Conservation (phyloP, 1,284 basidiomycete genomes). For the Coriolopsis trogii region DNA sequence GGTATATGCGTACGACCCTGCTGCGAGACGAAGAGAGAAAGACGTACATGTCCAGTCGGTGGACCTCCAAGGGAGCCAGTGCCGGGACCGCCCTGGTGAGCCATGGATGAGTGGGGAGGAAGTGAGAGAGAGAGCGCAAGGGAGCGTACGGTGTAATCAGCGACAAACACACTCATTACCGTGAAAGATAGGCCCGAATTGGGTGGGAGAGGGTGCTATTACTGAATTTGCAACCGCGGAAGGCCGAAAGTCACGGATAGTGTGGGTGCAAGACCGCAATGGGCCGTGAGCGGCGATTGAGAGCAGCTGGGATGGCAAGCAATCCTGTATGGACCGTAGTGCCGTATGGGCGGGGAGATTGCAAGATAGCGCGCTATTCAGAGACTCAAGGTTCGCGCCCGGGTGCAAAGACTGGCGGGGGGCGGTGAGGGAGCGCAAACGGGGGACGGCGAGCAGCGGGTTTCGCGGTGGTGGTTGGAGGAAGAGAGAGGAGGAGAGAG, state of each 20-base stretch:
- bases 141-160: conserved; percentile 17
- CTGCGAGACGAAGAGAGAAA: not conserved
- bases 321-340: not conserved
- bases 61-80: conserved; percentile 32
- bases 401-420: not conserved
- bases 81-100: conserved; percentile 29
- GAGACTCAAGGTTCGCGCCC: not conserved
- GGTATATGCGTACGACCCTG: not conserved
- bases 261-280: conserved; percentile 3
- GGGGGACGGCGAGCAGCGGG: not conserved
- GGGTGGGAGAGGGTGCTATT: conserved; percentile 1
- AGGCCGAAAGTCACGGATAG: conserved; percentile 9
- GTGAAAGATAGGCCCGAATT: not conserved
- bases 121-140: conserved; percentile 11
- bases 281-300: conserved; percentile 16
- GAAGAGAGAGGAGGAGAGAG: conserved; percentile 7
- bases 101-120: conserved; percentile 12
- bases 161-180: conserved; percentile 1
- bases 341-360: conserved; percentile 2
- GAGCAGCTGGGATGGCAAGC: conserved; percentile 2
- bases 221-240: conserved; percentile 15
- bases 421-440: not conserved
- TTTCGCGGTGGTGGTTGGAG: conserved; percentile 21
- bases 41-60: conserved; percentile 32
- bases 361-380: not conserved